Evolutionary conservation across 2,329 filamentous ascomycete species (phyloP).

Genomic region (Aspergillus piperis): DNA sequence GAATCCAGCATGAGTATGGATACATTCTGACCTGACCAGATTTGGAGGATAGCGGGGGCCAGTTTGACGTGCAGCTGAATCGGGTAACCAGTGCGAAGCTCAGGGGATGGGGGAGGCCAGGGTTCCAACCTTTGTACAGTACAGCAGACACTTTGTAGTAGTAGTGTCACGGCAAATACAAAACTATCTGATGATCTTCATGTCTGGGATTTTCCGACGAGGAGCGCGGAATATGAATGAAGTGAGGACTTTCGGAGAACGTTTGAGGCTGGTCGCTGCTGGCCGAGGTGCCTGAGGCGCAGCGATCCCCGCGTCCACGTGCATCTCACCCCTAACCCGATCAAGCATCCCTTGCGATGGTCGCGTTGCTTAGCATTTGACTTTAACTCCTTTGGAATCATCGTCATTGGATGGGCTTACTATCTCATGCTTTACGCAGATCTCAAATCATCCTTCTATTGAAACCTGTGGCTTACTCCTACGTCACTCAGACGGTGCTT

Average conservation of each 20-base stretch:
- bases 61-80: conserved; percentile 10
- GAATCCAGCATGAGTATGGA: not conserved
- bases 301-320: not conserved
- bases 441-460: too few relatives aligned
- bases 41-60: not conserved
- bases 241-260: not conserved
- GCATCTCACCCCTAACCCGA: not conserved
- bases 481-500: too few relatives aligned
- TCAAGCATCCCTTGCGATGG: conserved; percentile 1
- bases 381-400: not conserved
- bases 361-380: not conserved
- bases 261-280: not conserved
- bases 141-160: not conserved
- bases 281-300: not conserved
- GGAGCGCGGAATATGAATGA: not conserved
- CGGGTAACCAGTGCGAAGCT: conserved; percentile 21
- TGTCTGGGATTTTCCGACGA: not conserved
- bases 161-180: not conserved
- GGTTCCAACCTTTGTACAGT: not conserved
- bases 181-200: not conserved
- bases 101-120: not conserved
- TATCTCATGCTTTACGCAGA: too few relatives aligned
- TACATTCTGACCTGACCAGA: not conserved
- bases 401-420: too few relatives aligned
- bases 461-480: too few relatives aligned